Base-by-base conservation (phyloP, 192 early-diverging fungal genomes). In the Mortierella alpina region DNA sequence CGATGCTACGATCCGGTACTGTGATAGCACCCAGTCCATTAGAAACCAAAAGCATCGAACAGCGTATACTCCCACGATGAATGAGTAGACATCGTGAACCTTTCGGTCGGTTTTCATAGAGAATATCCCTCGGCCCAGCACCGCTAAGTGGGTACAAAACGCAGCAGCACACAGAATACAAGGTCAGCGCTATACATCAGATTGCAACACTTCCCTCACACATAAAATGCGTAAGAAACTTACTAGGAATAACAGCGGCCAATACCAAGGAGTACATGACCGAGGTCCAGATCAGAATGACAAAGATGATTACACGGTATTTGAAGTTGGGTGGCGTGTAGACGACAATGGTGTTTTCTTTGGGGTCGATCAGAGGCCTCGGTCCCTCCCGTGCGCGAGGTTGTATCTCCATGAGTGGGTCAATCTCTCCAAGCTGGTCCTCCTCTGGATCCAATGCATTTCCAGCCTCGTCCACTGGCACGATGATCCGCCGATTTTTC, bases 271-370 rank as follows among this genome's bases (percentile, higher is more conserved):
- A 76, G 15, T 84, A 49, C 4, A 84, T 63, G 13, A 87, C 86
- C 51, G 88, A 88, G 5, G 79, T 63, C 87, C 88, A 89, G 67
- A 90, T 74, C 11, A 88, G 51, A 14, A 86, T 63, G 13, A 86
- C 65, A 52, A 89, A 88, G 3, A 72, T 47, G 17, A 85, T 73
- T 31, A 95, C 72, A 69, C 95, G 70, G 2, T 63, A 64, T 65
- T 87, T 82, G 61, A 95, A 92, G 42, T 86, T 57, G 4, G 91
- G 87, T 54, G 98, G 97, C 20, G 91, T 88, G 75, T 96, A 96
- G 7, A 99, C 91, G n/a, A 95, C 83, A 0, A 84, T 91, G 61
- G 96, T 95, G 63, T 94, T 80, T 53, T 71, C 63, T 42, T 67
- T 71, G 2, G 76, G 76, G 50, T 79, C 64, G 20, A 79, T 44